Percentiles rank a stretch among this genome's conserved stretches.
Conservation (phyloP, 768 basidiomycete genomes). For the Strobilomyces echinocephalus region DNA sequence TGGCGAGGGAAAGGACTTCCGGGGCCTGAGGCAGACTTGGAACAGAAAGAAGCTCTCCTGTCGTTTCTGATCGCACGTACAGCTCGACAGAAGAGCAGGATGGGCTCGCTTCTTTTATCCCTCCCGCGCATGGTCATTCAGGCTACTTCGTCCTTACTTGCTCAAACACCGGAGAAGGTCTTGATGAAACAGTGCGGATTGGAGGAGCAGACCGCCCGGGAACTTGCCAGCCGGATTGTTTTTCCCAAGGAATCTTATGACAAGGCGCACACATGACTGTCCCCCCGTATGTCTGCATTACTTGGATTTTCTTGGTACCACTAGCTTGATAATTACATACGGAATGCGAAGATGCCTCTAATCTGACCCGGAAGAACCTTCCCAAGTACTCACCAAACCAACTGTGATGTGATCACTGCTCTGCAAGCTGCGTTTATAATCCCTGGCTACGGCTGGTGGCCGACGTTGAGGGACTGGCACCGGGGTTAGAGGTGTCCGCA, state of each 20-base stretch:
- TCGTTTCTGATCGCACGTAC: constrained; percentile 13
- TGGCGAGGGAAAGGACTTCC: constrained; percentile 22
- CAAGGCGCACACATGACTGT: neutral
- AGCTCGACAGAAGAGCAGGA: constrained; percentile 9
- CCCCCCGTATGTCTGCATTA: neutral
- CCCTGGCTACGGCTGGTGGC: neutral
- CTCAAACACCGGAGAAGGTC: constrained; percentile 6
- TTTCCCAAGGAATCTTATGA: neutral
- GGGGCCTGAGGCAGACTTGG: constrained; percentile 18
- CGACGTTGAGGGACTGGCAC: neutral
- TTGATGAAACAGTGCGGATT: constrained; percentile 19
- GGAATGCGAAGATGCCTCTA: neutral
- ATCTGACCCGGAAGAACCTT: neutral
- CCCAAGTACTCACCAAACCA: neutral
- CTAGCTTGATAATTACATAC: neutral
- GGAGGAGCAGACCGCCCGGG: constrained; percentile 17
- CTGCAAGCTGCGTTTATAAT: neutral
- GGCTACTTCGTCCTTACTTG: constrained; percentile 7
- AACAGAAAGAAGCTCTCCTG: constrained; percentile 23
- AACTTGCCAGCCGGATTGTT: constrained; percentile 15
- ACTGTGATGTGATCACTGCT: neutral
- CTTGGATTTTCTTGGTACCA: neutral
- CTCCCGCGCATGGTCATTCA: constrained; percentile 5
- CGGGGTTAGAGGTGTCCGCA: too few relatives aligned
- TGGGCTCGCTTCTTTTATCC: constrained; percentile 6